Evolutionary conservation across 1,139 yeast species (phyloP).

Genomic region (Yamadazyma triangularis): DNA sequence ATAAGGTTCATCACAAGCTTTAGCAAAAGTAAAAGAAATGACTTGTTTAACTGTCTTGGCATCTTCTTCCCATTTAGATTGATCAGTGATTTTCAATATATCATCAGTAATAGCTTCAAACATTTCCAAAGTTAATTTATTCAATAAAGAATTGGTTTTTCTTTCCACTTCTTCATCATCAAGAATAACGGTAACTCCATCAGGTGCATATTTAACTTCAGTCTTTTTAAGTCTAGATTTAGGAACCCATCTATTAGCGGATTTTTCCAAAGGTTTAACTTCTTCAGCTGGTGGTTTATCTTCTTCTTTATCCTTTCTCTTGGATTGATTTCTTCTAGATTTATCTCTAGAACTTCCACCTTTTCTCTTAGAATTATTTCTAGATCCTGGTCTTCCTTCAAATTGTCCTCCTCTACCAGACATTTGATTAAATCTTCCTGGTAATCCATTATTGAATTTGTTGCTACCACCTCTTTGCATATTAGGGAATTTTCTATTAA

Average conservation of each 20-base stretch:
- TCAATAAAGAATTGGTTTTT: slow-evolving; percentile 82
- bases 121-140: slow-evolving; percentile 92
- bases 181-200: slow-evolving; percentile 57
- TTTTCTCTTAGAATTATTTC: slow-evolving; percentile 66
- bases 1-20: slow-evolving; percentile 97
- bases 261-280: slow-evolving; percentile 58
- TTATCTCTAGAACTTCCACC: slow-evolving; percentile 51
- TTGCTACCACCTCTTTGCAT: slow-evolving; percentile 15
- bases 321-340: slow-evolving; percentile 48
- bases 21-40: slow-evolving; percentile 83
- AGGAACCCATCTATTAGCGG: slow-evolving; percentile 95
- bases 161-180: slow-evolving; percentile 77
- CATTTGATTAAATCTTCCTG: slow-evolving; percentile 33
- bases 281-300: slow-evolving; percentile 38
- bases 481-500: slow-evolving; percentile 18
- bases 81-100: slow-evolving; percentile 72
- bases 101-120: slow-evolving; percentile 79
- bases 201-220: slow-evolving; percentile 65
- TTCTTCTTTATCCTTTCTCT: slow-evolving; percentile 33
- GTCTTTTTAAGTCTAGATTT: slow-evolving; percentile 56
- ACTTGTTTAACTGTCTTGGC: slow-evolving; percentile 79
- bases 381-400: slow-evolving; percentile 56
- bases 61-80: slow-evolving; percentile 83
- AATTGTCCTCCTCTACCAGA: slow-evolving; percentile 38
- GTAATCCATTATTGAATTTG: slow-evolving; percentile 15